Conservation (phyloP, 306 rosid species). For the Lablab purpureus region DNA sequence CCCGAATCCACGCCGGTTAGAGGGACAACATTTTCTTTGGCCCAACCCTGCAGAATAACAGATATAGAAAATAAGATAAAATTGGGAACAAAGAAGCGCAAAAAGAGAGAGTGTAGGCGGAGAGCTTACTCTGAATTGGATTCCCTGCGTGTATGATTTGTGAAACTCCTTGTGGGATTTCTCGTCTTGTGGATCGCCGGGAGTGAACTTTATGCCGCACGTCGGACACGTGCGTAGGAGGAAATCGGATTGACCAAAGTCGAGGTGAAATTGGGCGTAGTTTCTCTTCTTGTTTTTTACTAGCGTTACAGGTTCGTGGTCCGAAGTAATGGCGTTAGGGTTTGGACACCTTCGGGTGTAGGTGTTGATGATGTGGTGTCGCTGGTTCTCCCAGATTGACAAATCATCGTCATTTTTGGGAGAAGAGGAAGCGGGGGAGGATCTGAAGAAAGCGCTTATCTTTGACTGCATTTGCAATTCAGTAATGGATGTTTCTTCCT, state of each 20-base stretch:
- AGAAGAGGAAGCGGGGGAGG: constrained; percentile 30
- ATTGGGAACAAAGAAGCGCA: neutral
- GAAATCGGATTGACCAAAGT: constrained; percentile 85
- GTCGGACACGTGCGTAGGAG: constrained; percentile 61
- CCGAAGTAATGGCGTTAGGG: constrained; percentile 25
- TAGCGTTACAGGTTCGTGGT: constrained; percentile 35
- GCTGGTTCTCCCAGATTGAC: constrained; percentile 68
- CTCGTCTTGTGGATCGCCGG: constrained; percentile 72
- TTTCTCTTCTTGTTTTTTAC: constrained; percentile 82
- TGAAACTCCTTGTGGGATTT: constrained; percentile 78
- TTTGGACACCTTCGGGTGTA: constrained; percentile 54
- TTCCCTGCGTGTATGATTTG: constrained; percentile 64
- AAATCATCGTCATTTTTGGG: constrained; percentile 46
- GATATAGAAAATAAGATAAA: neutral
- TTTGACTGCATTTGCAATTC: constrained; percentile 64
- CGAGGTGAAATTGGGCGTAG: constrained; percentile 83
- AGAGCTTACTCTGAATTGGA: constrained; percentile 65
- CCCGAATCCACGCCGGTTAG: constrained; percentile 40
- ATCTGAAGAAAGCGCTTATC: constrained; percentile 76
- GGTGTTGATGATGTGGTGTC: constrained; percentile 53
- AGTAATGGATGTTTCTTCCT: constrained; percentile 17
- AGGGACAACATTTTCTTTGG: constrained; percentile 59
- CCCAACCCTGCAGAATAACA: constrained; percentile 69
- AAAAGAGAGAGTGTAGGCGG: neutral
- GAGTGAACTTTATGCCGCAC: constrained; percentile 73